phyloP scores from a whole-genome alignment of 2,329 filamentous ascomycete genomes.

The Botrytis fragariae region DNA sequence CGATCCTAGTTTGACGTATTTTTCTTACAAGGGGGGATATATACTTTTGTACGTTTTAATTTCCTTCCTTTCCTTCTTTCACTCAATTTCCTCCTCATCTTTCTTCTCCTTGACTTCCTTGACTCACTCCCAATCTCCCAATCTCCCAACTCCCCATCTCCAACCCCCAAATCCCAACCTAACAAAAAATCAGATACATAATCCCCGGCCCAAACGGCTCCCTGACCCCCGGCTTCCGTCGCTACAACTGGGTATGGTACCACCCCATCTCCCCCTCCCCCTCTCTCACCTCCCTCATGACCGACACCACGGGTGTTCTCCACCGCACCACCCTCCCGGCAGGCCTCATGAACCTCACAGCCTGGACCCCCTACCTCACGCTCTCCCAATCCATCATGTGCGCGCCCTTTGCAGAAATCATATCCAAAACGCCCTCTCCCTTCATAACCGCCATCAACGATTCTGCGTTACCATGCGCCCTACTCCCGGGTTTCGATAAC shows the following conservation, averaged over 20 bases:
- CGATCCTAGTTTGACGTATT: slow-evolving; percentile 43
- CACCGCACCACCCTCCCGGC: slow-evolving; percentile 31
- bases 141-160: neutral
- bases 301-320: slow-evolving; percentile 33
- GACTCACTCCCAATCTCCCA: neutral
- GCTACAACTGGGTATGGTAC: slow-evolving; percentile 49
- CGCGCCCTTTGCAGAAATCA: slow-evolving; percentile 37
- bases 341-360: slow-evolving; percentile 23
- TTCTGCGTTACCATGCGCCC: slow-evolving; percentile 39
- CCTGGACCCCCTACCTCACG: slow-evolving; percentile 24
- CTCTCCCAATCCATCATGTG: slow-evolving; percentile 23
- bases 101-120: neutral
- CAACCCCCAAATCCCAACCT: neutral
- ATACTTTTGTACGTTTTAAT: slow-evolving; percentile 37
- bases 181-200: slow-evolving; percentile 37
- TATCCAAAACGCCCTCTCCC: slow-evolving; percentile 41
- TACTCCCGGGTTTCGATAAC: slow-evolving; percentile 41
- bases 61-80: neutral
- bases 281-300: slow-evolving; percentile 36
- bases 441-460: slow-evolving; percentile 46
- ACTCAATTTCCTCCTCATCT: neutral
- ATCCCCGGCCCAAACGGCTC: slow-evolving; percentile 44
- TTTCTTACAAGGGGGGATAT: slow-evolving; percentile 42
- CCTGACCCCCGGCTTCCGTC: slow-evolving; percentile 41
- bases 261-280: slow-evolving; percentile 35